Evolutionary conservation across 192 early-diverging fungal genomes (phyloP), one percentile per base, ranked within the genome.

Genomic region (Coemansia sp.): DNA sequence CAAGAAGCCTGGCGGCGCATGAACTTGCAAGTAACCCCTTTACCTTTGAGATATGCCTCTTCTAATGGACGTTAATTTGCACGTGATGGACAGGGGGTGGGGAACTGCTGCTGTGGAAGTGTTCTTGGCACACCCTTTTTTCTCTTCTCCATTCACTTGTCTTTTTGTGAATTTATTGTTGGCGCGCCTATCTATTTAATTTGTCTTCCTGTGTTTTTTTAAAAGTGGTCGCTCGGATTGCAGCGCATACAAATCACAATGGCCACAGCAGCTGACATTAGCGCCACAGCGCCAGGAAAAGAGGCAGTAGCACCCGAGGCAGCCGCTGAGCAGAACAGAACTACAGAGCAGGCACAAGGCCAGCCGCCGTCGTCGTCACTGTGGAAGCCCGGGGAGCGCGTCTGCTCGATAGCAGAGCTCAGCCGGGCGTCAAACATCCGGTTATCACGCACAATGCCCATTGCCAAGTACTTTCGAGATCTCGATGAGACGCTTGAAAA

Each of bases 301-400:
- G 18, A n/a, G 9, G 35, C n/a, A 3, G 31, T 14, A 58, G 33
- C 20, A 26, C 33, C 14, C 9, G 55, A 35, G 14, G 55, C 31
- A 20, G 55, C 33, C 14, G 51, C 9, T 16, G 55, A 57, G 55
- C 55, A 57, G n/a, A 18, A 33, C 55, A 57, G 55, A 6, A 16
- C 51, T 10, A 24, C 51, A n/a, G 53, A 23, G 14, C 59, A 38
- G 39, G 46, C n/a, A 5, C 57, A 38, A 21, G 36, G 59, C 9
- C 62, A 31, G 31, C 31, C 65, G 28, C 70, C 71, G 77, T 59
- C 65, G 33, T n/a, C n/a, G n/a, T n/a, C n/a, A n/a, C n/a, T n/a
- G n/a, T 80, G 77, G 77, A 68, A 61, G 60, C 73, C 79, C 14
- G 74, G 67, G 8, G 79, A 82, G 64, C 79, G 79, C 4, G 65